Evolutionary conservation across 2,329 filamentous ascomycete species (phyloP), one percentile per base, ranked within the genome.

Genomic region (Fragosphaeria purpurea): DNA sequence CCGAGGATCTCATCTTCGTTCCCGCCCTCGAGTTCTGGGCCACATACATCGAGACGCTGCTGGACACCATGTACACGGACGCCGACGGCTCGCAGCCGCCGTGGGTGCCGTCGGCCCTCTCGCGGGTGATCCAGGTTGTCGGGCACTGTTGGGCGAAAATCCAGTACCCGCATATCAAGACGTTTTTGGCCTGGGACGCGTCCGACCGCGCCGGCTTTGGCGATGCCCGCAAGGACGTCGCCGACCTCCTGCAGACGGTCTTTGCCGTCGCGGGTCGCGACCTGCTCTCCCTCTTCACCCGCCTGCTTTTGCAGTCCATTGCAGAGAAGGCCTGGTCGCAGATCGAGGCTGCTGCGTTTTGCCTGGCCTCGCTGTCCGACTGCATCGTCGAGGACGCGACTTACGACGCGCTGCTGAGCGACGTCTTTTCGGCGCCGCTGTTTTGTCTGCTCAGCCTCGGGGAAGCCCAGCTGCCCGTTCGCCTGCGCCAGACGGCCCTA

Each of bases 1-100:
- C 77, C 4, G 86, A 91, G 50, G 85, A 93, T 59, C 82, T 80
- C 55, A 79, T 89, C 9, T 89, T 88, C 50, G 77, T 86, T 1
- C 78, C 81, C 1, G 79, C 83, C 1, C 73, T 91, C 11, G 86
- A 93, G 59, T 91, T 93, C 62, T 93, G 88, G 87, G 83, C 79
- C 13, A 82, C 79, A 1, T 88, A 83, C 61, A 79, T 86, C 6
- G 86, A 89, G 65, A 77, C 79, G 10, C 73, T 82, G 70, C 77
- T 73, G 53, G 85, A 81, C 61, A 71, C 67, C 8, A 67, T 76
- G 44, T 78, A 73, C 53, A 73, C 75, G 1, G 71, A 72, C n/a
- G 70, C 74, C 31, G 66, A 67, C 4, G 62, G 65, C 5, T 65
- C 50, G 7, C 46, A 50, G 7, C 34, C 69, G 6, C 34, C 69